Percentiles rank a stretch among this genome's conserved stretches.
These are phyloP conservation scores for Candida dajiaensis DNA, from an alignment of 805 yeast species.

Conservation along the genomic window DNA sequence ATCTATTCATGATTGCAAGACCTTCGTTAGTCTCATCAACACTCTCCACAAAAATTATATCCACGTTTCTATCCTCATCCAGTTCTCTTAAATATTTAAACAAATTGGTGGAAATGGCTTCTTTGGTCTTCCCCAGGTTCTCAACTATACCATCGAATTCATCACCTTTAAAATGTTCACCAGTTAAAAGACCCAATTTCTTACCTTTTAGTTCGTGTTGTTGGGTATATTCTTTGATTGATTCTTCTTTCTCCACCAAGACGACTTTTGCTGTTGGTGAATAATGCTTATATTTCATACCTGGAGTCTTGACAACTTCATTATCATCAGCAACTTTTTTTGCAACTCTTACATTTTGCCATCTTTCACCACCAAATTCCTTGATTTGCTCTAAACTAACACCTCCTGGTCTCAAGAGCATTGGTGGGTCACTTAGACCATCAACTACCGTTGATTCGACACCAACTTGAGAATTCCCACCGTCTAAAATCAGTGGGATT, in stretches of 20 bases:
- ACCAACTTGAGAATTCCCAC: conserved; percentile 85
- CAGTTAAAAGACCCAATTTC: conserved; percentile 49
- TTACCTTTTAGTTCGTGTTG: conserved; percentile 17
- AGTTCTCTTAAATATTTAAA: conserved; percentile 70
- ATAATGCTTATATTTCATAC: conserved; percentile 96
- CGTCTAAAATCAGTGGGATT: conserved; percentile 84
- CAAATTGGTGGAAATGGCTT: conserved; percentile 66
- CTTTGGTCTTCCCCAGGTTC: conserved; percentile 37
- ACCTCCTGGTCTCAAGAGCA: conserved; percentile 92
- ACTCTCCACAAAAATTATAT: conserved; percentile 79
- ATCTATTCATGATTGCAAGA: conserved; percentile 88
- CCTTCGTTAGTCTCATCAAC: conserved; percentile 75
- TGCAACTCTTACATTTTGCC: conserved; percentile 62
- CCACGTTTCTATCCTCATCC: conserved; percentile 57
- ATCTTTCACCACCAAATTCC: conserved; percentile 55
- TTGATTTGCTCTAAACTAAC: conserved; percentile 72
- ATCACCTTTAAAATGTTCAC: conserved; percentile 23
- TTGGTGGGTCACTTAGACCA: conserved; percentile 80
- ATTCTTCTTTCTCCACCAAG: conserved; percentile 42
- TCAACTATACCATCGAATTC: conserved; percentile 20
- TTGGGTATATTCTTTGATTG: conserved; percentile 24
- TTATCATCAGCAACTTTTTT: conserved; percentile 55
- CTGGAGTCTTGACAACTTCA: conserved; percentile 87
- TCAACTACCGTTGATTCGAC: conserved; percentile 93
- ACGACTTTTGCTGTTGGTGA: conserved; percentile 85